Base-by-base conservation (phyloP, 129 eudicot genomes). In the Rutidosis leptorrhynchoides region DNA sequence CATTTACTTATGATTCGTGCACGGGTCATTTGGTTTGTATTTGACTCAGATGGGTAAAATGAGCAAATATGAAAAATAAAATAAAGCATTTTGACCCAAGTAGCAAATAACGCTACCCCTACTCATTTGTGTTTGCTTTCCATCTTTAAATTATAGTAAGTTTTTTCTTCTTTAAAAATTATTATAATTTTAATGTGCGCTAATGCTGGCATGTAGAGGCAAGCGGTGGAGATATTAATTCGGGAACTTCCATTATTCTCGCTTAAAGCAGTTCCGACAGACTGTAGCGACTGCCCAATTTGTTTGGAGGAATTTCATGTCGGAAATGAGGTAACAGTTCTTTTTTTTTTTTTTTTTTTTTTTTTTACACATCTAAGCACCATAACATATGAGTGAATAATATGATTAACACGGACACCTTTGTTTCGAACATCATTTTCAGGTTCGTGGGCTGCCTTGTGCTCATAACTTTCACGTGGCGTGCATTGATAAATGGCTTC, bases 401-500 rank as follows among this genome's bases (percentile, higher is more conserved):
- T 1, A 5, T 60, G 43, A 25, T 63, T 40, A 63, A 63, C 54
- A 63, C 14, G 0, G 5, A 16, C 6, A 63, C 33, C 45, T 51
- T 62, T 0, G n/a, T 46, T 67, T 58, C 26, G 17, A 58, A 74
- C 72, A 59, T 14, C 48, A 53, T 2, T 75, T 67, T 59, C 86
- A 89, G 97, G 99, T 94, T 67, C 90, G 95, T 15, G 99, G 99
- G 1, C 85, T 94, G 27, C 99, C 99, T 21, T 94, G 99, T 81
- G 99, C 97, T 14, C 99, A 94, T 82, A 89, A 89, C 74, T 93
- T 94, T 76, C 99, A 94, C 28, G 83, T 86, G 64, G 95, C 84
- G 67, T 94, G 99, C 88, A 94, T 94, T 30, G 99, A 94, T 61
- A 90, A 94, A 78, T 94, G 99, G 99, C 99, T 94, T 58, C 75